Evolutionary conservation across 352 stramenopile species (phyloP), one percentile per base, ranked within the genome.

Genomic region (Phytophthora uliginosa): DNA sequence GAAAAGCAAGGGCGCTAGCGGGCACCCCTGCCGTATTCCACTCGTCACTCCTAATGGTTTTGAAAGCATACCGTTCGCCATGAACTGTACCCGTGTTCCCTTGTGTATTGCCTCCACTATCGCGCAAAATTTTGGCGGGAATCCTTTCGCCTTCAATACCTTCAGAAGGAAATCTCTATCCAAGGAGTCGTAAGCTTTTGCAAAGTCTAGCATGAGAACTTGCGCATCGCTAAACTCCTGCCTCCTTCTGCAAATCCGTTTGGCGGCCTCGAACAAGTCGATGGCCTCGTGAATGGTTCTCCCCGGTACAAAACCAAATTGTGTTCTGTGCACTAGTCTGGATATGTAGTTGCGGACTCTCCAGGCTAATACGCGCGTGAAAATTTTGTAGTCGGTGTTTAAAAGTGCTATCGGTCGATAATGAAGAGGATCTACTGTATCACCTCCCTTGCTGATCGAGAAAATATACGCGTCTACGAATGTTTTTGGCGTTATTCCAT

Each of bases 21-120:
- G 42, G 53, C 63, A 69, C 2, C 36, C 61, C n/a, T 68, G 52
- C 1, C 61, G 22, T 2, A 68, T 68, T 10, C 61, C 51, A 48
- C 51, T 63, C 2, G 52, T 58, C 4, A 63, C 31, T 2, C 2
- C 1, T 1, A 69, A 6, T 8, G 18, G 4, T 7, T 20, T 12
- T 2, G 52, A 69, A 3, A 28, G 18, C 3, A 18, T 6, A 1
- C 31, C 63, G 52, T 69, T 63, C 5, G 42, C 53, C 9, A 58
- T 9, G n/a, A 69, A 69, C 3, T 15, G 31, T 4, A 52, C 53
- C 8, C 4, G 50, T 2, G 53, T 69, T 4, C 20, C 28, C 7
- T 36, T 38, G 36, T 62, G 62, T 9, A 50, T 22, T 4, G 22
- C n/a, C 4, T 22, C 8, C 10, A 54, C 28, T 6, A 69, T n/a